Evolutionary conservation across 2,329 filamentous ascomycete species (phyloP), one percentile per base, ranked within the genome.

Genomic region (Zarea fungicola): DNA sequence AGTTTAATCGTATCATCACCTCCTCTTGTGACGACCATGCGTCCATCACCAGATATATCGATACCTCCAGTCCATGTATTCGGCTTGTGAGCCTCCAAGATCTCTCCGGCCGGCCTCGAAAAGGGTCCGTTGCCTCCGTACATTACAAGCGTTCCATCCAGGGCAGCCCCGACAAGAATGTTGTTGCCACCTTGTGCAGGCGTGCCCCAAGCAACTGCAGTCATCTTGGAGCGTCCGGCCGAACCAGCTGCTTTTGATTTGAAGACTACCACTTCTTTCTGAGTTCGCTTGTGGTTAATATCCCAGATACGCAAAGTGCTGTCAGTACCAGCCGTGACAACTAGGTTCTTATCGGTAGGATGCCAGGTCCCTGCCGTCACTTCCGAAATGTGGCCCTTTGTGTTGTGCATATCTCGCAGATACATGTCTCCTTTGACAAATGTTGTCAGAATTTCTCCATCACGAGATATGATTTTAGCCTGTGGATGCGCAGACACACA

Each of bases 341-440:
- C 95, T 1, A 91, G 59, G 56, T 96, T 90, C 60, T 78, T 84
- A 63, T 96, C 84, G 3, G 83, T 84, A 1, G 93, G 93, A 66
- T 92, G 89, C 93, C 93, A 99, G 32, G 85, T 86, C 19, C 89
- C 92, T 19, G 85, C 87, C 4, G 89, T 90, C 34, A 96, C 81
- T 67, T 96, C 93, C 4, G 91, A 91, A 45, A 96, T 84, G 67
- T 99, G 93, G 1, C 93, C 93, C 65, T 96, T 97, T 5, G 93
- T 99, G 64, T 97, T 91, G 68, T 96, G 82, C 86, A 97, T 95
- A 65, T 99, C 93, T 48, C 92, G 81, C 56, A 99, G 71, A 61
- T 99, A 99, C 91, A 97, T 97, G 64, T 99, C 93, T 39, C 93
- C 93, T 69, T 99, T 99, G 57, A 90, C 85, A 56, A 96, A 97